phyloP scores from a whole-genome alignment of 2,329 filamentous ascomycete species.

The Ophiocordyceps camponoti-leonardi region DNA sequence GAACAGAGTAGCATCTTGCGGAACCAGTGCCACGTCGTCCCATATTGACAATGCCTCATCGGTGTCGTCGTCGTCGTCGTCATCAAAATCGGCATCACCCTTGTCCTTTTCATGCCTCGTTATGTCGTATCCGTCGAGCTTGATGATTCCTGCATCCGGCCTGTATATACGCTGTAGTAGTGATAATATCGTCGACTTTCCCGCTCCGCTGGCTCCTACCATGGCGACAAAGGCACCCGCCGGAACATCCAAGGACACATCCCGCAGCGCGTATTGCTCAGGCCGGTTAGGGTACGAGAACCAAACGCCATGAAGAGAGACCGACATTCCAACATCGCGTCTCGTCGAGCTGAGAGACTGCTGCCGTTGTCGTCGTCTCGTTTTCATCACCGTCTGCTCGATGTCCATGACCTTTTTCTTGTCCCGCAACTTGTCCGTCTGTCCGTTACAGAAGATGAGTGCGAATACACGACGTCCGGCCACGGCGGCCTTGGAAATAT shows the following conservation, averaged over 20 bases:
- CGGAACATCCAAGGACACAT: slow-evolving; percentile 36
- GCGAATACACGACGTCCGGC: slow-evolving; percentile 41
- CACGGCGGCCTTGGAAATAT: slow-evolving; percentile 49
- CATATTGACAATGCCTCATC: slow-evolving; percentile 27
- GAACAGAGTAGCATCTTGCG: slow-evolving; percentile 41
- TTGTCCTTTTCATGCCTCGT: slow-evolving; percentile 11
- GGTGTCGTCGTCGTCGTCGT: slow-evolving; percentile 6
- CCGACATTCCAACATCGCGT: slow-evolving; percentile 20
- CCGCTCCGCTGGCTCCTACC: slow-evolving; percentile 48
- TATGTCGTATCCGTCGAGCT: slow-evolving; percentile 29
- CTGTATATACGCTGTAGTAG: slow-evolving; percentile 33
- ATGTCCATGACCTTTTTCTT: slow-evolving; percentile 12
- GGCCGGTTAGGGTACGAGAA: slow-evolving; percentile 52
- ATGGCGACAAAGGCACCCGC: slow-evolving; percentile 45
- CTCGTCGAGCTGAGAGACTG: slow-evolving; percentile 1
- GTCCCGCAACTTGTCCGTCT: no score
- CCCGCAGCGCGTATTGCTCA: slow-evolving; percentile 36
- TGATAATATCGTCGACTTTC: slow-evolving; percentile 49
- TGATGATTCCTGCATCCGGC: slow-evolving; percentile 20
- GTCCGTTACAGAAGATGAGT: slow-evolving; percentile 16
- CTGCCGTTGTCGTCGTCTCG: slow-evolving; percentile 7
- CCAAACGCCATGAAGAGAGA: slow-evolving; percentile 39
- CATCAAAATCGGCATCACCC: neutral
- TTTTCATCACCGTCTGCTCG: slow-evolving; percentile 14
- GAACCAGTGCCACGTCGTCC: slow-evolving; percentile 35